Evolutionary conservation across 495 filamentous ascomycete genomes (phyloP).

Genomic region (Penicillium angulare): DNA sequence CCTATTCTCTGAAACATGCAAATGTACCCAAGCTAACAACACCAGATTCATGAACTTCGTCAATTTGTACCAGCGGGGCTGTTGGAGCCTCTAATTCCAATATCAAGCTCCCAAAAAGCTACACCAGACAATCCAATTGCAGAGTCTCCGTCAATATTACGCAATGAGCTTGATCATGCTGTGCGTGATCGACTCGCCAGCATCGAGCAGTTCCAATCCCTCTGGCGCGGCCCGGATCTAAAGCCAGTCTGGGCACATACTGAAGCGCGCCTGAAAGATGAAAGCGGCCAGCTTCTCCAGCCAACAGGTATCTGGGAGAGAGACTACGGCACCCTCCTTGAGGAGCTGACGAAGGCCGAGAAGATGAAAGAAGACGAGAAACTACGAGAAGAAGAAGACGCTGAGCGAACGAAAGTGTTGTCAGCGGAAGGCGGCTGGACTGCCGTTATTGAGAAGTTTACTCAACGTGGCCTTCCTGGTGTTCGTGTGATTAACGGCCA

Average conservation of each 20-base stretch:
- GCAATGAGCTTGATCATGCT: conserved; percentile 24
- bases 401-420: conserved; percentile 27
- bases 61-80: conserved; percentile 38
- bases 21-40: conserved; percentile 1
- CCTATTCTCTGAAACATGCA: not conserved
- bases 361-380: conserved; percentile 24
- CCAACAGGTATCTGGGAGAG: conserved; percentile 40
- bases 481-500: conserved; percentile 27
- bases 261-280: conserved; percentile 34
- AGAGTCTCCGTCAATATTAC: conserved; percentile 28
- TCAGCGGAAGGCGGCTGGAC: conserved; percentile 35
- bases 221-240: conserved; percentile 40
- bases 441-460: conserved; percentile 30
- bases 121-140: conserved; percentile 14
- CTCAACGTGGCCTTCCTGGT: conserved; percentile 24
- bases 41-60: conserved; percentile 43
- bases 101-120: conserved; percentile 25
- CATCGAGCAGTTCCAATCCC: conserved; percentile 30
- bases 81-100: conserved; percentile 34
- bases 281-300: conserved; percentile 37
- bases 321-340: conserved; percentile 39
- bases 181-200: conserved; percentile 27
- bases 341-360: conserved; percentile 30
- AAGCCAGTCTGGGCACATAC: conserved; percentile 36
- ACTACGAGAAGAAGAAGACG: conserved; percentile 24